A percentile compares a stretch with the other conserved stretches of the same genome.
phyloP scores from a whole-genome alignment of 805 yeast species.

The Henningerozyma blattae region DNA sequence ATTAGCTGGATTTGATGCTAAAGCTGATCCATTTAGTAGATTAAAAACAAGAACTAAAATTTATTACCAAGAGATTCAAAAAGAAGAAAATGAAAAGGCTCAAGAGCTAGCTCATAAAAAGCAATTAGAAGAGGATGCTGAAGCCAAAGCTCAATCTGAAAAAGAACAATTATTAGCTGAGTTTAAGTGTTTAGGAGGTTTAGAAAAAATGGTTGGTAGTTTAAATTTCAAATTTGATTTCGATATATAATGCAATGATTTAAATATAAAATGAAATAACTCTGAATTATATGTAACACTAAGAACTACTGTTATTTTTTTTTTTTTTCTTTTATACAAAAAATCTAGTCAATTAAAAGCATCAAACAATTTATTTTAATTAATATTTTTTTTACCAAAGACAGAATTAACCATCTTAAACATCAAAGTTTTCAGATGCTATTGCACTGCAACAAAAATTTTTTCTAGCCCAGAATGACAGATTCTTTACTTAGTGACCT shows the following conservation, averaged over 20 bases:
- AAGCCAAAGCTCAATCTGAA: constrained; percentile 35
- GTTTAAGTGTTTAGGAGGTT: constrained; percentile 45
- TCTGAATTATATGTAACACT: no score
- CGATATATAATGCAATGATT: constrained; percentile 12
- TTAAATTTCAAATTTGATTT: constrained; percentile 32
- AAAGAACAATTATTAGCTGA: constrained; percentile 35
- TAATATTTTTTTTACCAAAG: no score
- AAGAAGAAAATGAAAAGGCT: constrained; percentile 48
- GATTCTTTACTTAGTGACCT: no score
- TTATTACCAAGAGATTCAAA: constrained; percentile 49
- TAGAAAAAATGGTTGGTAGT: constrained; percentile 37
- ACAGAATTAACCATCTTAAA: no score
- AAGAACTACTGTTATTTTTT: no score
- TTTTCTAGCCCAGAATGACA: no score
- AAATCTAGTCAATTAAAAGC: no score
- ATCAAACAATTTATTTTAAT: no score
- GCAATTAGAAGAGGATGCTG: constrained; percentile 27
- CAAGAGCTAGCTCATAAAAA: constrained; percentile 39
- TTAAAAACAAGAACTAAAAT: constrained; percentile 78
- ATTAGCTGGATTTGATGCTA: constrained; percentile 32
- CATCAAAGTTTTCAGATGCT: no score
- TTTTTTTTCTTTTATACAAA: no score
- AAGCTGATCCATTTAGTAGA: constrained; percentile 77
- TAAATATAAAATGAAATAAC: no score
- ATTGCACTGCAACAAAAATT: no score